These are phyloP conservation scores for Elsinoe batatas DNA, from an alignment of 2,329 filamentous ascomycete genomes.

Conservation along the genomic window DNA sequence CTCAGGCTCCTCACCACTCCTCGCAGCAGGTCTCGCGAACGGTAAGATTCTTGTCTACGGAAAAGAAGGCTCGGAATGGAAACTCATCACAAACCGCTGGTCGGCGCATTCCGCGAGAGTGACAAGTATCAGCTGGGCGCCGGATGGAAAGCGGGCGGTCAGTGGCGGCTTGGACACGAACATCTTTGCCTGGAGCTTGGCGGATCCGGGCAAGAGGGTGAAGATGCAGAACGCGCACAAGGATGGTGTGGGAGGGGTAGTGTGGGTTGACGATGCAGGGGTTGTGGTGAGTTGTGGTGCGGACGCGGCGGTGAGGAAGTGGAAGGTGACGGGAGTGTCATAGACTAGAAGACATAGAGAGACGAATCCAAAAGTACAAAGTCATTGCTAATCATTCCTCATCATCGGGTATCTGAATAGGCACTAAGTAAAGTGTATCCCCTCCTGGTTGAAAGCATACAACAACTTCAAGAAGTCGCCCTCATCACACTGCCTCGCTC, in stretches of 20 bases:
- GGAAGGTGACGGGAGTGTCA: slow-evolving; percentile 53
- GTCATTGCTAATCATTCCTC: not conserved
- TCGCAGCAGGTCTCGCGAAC: slow-evolving; percentile 72
- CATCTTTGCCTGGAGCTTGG: slow-evolving; percentile 81
- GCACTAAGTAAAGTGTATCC: slow-evolving; percentile 74
- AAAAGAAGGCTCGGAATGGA: slow-evolving; percentile 42
- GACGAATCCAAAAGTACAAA: not conserved
- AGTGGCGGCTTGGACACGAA: slow-evolving; percentile 87
- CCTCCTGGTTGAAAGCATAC: slow-evolving; percentile 78
- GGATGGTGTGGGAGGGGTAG: slow-evolving; percentile 82
- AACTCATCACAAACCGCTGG: slow-evolving; percentile 71
- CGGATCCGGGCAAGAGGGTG: slow-evolving; percentile 71
- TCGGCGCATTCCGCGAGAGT: slow-evolving; percentile 60
- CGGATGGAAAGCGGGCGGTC: slow-evolving; percentile 63
- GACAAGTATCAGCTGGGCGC: slow-evolving; percentile 66
- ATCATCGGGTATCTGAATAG: not conserved
- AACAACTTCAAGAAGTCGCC: slow-evolving; percentile 80
- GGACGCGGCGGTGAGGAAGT: slow-evolving; percentile 86
- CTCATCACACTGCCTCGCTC: slow-evolving; percentile 80
- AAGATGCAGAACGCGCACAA: slow-evolving; percentile 87
- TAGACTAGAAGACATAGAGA: slow-evolving; percentile 1
- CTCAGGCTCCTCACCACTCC: slow-evolving; percentile 53
- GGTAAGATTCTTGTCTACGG: slow-evolving; percentile 84
- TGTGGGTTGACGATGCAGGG: slow-evolving; percentile 55
- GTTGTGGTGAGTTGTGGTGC: slow-evolving; percentile 72